Evolutionary conservation across 768 basidiomycete genomes (phyloP), one percentile per base, ranked within the genome.

Genomic region (Boletus pseudopeckii): DNA sequence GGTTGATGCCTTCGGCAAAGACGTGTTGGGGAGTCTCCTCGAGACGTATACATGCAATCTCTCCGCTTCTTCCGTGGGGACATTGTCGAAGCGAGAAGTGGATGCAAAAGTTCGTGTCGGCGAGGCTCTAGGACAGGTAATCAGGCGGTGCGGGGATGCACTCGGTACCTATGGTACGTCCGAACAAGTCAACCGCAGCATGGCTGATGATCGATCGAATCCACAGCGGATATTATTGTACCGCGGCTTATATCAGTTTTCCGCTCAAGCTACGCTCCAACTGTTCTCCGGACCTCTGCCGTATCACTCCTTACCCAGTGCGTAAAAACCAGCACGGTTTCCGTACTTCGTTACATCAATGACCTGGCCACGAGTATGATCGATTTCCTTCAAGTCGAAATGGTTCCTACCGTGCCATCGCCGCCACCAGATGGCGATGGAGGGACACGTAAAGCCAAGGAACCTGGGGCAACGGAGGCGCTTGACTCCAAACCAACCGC

Each of bases 121-220:
- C 2, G 96, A 98, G 70, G 92, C 92, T 1, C 70, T 98, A 15
- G 83, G 80, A 13, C 81, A 85, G 55, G 84, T 93, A 4, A 84
- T 97, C 37, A 77, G 83, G 56, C 75, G 85, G 43, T 84, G 84
- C 46, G 93, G 90, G 15, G 80, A 81, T 18, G 77, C 86, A 0
- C 72, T 97, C 37, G 75, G 83, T 7, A 65, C 76, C 10, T 85
- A 92, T 64, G 80, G 96, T 94, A 60, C 48, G 74, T 69, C n/a
- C 24, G 30, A 49, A 44, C 15, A 15, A 30, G 48, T 32, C 15
- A 32, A 32, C 32, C n/a, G 18, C 24, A 37, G 32, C 9, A 33
- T 20, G 10, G 47, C 45, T 45, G 32, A 42, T 45, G 32, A 52
- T 39, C 48, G 17, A 58, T 22, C 17, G 41, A 51, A 52, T 52